These are phyloP conservation scores for Neonectria magnoliae DNA, from an alignment of 2,329 filamentous ascomycete species.

Conservation along the genomic window DNA sequence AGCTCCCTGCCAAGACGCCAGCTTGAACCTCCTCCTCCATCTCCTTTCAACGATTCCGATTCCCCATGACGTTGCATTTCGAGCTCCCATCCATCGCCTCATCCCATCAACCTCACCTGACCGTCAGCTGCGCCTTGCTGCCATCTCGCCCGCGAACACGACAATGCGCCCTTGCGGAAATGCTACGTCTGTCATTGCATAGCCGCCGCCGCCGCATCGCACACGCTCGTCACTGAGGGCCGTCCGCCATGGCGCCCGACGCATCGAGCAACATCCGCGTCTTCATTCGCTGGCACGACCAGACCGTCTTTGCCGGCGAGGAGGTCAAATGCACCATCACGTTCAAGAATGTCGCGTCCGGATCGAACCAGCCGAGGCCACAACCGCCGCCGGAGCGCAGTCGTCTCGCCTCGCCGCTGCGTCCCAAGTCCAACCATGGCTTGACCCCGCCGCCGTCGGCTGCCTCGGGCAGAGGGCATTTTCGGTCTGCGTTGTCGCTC, in stretches of 20 bases:
- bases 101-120: slow-evolving; percentile 14
- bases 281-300: slow-evolving; percentile 93
- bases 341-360: slow-evolving; percentile 83
- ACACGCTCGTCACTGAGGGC: slow-evolving; percentile 46
- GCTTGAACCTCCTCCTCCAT: slow-evolving; percentile 43
- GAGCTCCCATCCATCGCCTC: slow-evolving; percentile 31
- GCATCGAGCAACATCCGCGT: slow-evolving; percentile 81
- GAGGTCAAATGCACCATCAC: slow-evolving; percentile 95
- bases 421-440: slow-evolving; percentile 55
- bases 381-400: slow-evolving; percentile 45
- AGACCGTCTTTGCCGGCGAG: slow-evolving; percentile 96
- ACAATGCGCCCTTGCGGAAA: slow-evolving; percentile 41
- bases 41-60: slow-evolving; percentile 39
- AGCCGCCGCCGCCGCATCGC: slow-evolving; percentile 38
- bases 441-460: slow-evolving; percentile 57
- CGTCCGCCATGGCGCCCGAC: slow-evolving; percentile 60
- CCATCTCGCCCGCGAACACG: slow-evolving; percentile 16
- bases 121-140: neutral
- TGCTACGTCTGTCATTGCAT: slow-evolving; percentile 43
- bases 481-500: slow-evolving; percentile 72
- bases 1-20: slow-evolving; percentile 39
- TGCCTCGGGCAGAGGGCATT: slow-evolving; percentile 64
- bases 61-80: slow-evolving; percentile 43
- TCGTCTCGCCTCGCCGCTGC: slow-evolving; percentile 55
- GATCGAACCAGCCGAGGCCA: slow-evolving; percentile 47